Evolutionary conservation across 148 eudicot species (phyloP), one percentile per base, ranked within the genome.

Genomic region (Rhododendron molle): DNA sequence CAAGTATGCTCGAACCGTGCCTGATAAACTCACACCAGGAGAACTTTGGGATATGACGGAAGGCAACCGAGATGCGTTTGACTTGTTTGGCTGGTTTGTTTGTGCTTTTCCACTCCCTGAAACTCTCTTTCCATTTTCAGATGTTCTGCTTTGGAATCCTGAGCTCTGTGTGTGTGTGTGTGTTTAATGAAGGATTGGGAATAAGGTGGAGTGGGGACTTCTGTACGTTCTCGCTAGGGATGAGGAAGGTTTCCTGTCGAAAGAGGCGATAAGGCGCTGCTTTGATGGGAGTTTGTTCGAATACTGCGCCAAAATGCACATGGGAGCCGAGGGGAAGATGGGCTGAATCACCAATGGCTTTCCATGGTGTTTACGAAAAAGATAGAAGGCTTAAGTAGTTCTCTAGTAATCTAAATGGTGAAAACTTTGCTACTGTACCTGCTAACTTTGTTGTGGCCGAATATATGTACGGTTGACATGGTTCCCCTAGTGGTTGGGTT

Each of bases 41-140:
- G 98, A 94, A 88, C 80, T 96, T 15, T 94, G 98, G 98, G 86
- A 85, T 86, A 94, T 96, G 98, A 96, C 98, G 0, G 91, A 94
- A 82, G 98, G 91, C 7, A 93, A 93, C 46, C 88, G 93, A 4
- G 92, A 82, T 7, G 87, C 94, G 4, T 91, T 83, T 78, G 98
- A 96, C 85, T 47, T 91, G 6, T 89, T 91, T 87, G 98, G 98
- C 73, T 67, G 73, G 73, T 67, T 67, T 67, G 73, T 67, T 67
- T 67, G 1, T 11, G 34, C 15, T 12, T 67, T 67, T 26, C 5
- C 34, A 11, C 32, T 67, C 34, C 32, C 15, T 10, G 32, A 67
- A 11, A 67, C 28, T 67, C 32, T 9, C 5, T 67, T 67, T 67
- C 32, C 73, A 67, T 67, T 30, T 80, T 15, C 62, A 80, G 69